phyloP scores from a whole-genome alignment of 2,329 filamentous ascomycete species.

The Grosmannia clavigera region DNA sequence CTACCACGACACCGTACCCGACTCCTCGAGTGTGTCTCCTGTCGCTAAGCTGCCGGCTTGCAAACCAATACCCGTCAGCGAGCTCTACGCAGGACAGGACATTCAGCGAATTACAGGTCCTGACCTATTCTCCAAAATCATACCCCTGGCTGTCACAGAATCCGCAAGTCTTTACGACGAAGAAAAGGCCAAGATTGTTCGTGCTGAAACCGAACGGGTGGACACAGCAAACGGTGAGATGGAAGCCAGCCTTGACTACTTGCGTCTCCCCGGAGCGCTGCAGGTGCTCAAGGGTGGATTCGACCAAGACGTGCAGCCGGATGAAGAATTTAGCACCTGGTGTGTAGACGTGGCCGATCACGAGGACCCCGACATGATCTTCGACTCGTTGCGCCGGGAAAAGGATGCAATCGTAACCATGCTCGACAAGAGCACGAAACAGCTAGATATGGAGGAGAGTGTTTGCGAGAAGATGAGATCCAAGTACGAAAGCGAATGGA shows the following conservation, averaged over 20 bases:
- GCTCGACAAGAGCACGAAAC: constrained; percentile 71
- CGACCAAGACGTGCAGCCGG: constrained; percentile 76
- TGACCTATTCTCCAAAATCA: constrained; percentile 92
- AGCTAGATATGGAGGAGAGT: constrained; percentile 92
- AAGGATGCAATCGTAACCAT: constrained; percentile 61
- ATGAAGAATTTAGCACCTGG: constrained; percentile 88
- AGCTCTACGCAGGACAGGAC: constrained; percentile 92
- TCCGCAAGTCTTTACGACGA: constrained; percentile 96
- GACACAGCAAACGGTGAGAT: constrained; percentile 91
- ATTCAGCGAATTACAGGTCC: constrained; percentile 95
- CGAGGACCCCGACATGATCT: constrained; percentile 63
- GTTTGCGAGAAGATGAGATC: constrained; percentile 99
- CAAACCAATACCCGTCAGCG: constrained; percentile 93
- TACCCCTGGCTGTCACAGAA: constrained; percentile 91
- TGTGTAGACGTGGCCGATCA: constrained; percentile 85
- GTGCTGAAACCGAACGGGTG: constrained; percentile 86
- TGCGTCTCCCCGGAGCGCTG: constrained; percentile 78
- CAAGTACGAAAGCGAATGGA: constrained; percentile 94
- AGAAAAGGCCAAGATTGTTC: constrained; percentile 90
- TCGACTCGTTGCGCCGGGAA: constrained; percentile 66
- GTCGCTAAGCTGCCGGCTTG: constrained; percentile 89
- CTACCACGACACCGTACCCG: constrained; percentile 85
- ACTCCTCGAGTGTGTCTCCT: constrained; percentile 66
- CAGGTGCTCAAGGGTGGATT: constrained; percentile 88
- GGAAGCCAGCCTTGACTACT: constrained; percentile 86